phyloP scores from a whole-genome alignment of 176 grass and related monocot genomes.

The Avena insularis region DNA sequence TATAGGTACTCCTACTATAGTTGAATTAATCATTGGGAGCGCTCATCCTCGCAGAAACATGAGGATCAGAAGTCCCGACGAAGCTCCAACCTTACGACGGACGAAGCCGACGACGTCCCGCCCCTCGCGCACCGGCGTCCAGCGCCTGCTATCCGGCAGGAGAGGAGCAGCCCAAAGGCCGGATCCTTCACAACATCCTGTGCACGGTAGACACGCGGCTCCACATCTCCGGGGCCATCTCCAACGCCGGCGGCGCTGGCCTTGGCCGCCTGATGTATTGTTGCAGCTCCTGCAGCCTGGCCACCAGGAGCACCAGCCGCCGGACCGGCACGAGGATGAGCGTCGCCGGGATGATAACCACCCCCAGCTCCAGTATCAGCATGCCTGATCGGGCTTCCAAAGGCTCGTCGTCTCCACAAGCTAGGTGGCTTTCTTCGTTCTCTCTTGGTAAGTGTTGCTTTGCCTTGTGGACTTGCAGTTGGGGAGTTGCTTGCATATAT shows the following conservation, averaged over 20 bases:
- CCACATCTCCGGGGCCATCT: conserved; percentile 28
- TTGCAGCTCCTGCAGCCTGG: conserved; percentile 55
- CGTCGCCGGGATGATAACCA: conserved; percentile 73
- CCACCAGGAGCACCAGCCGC: conserved; percentile 59
- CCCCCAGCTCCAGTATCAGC: conserved; percentile 63
- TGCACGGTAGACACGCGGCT: conserved; percentile 39
- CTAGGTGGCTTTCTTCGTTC: conserved; percentile 16
- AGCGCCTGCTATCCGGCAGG: background rate
- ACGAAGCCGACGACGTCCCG: background rate
- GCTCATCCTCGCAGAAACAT: background rate
- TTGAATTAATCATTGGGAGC: background rate
- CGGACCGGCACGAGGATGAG: conserved; percentile 67
- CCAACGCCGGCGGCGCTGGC: background rate
- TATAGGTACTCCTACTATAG: background rate
- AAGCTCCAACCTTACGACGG: background rate
- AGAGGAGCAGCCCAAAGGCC: background rate
- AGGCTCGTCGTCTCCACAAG: background rate
- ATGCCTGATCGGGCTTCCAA: conserved; percentile 28
- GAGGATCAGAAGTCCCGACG: background rate
- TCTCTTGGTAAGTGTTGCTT: conserved; percentile 38
- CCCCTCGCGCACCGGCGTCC: background rate
- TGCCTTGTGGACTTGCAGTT: conserved; percentile 22
- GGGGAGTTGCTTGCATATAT: conserved; percentile 48
- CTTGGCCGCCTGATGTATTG: conserved; percentile 48
- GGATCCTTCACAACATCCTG: conserved; percentile 37